Conservation (phyloP, 306 rosid genomes). For the Styphnolobium japonicum region DNA sequence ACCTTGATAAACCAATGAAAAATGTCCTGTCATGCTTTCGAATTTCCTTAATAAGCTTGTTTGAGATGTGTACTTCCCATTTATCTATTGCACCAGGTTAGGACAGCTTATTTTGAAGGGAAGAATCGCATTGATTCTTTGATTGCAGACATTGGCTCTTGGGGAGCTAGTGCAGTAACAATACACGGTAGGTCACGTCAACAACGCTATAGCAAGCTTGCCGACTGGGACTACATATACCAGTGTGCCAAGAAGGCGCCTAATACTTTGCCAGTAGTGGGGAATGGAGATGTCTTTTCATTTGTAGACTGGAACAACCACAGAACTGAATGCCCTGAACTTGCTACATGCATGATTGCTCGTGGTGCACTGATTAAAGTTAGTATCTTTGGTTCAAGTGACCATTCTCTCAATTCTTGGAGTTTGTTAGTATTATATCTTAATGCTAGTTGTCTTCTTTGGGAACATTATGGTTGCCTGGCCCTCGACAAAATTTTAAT, state of each 20-base stretch:
- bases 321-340: slow-evolving; percentile 71
- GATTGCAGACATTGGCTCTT: slow-evolving; percentile 65
- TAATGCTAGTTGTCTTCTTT: background rate
- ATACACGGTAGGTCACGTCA: slow-evolving; percentile 95
- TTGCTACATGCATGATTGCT: slow-evolving; percentile 84
- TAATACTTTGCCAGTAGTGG: slow-evolving; percentile 60
- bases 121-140: slow-evolving; percentile 84
- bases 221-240: slow-evolving; percentile 87
- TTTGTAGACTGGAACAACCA: slow-evolving; percentile 77
- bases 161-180: slow-evolving; percentile 92
- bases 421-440: slow-evolving; percentile 16
- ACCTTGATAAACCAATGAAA: too few relatives aligned
- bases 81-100: slow-evolving; percentile 54
- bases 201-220: slow-evolving; percentile 97
- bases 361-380: slow-evolving; percentile 92
- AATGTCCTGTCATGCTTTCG: background rate
- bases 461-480: background rate
- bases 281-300: slow-evolving; percentile 87
- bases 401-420: background rate
- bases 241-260: slow-evolving; percentile 74
- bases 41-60: background rate
- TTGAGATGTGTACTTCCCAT: background rate
- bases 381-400: slow-evolving; percentile 26
- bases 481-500: background rate
- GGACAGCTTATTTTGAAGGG: slow-evolving; percentile 90